A percentile compares a stretch with the other conserved stretches of the same genome.
Conservation (phyloP, 805 yeast genomes). For the Saccharomyces cerevisiae region DNA sequence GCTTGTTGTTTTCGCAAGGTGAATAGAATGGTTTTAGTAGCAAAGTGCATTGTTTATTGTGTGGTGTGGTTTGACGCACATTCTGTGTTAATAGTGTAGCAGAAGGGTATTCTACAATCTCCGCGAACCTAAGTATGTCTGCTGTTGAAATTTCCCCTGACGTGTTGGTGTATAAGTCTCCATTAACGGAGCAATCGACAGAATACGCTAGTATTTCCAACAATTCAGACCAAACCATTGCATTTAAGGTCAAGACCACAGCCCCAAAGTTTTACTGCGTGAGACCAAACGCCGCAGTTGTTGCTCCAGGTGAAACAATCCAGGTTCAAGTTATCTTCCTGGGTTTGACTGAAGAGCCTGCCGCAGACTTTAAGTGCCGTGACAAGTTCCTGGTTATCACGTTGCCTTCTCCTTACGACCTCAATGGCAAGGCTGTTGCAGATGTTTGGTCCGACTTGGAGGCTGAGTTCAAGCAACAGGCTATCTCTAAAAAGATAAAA, state of each 20-base stretch:
- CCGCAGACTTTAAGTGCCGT: constrained; percentile 66
- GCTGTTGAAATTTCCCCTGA: neutral
- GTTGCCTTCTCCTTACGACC: constrained; percentile 59
- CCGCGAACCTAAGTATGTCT: neutral
- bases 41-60: neutral
- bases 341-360: constrained; percentile 71
- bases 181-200: constrained; percentile 65
- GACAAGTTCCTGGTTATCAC: constrained; percentile 90
- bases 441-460: constrained; percentile 73
- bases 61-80: neutral
- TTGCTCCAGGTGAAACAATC: constrained; percentile 64
- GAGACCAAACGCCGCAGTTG: constrained; percentile 83
- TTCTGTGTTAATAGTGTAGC: neutral
- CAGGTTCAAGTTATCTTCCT: constrained; percentile 79
- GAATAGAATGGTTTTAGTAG: neutral
- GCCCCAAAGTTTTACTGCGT: constrained; percentile 95
- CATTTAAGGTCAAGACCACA: constrained; percentile 95
- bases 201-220: constrained; percentile 45
- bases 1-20: neutral
- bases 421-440: constrained; percentile 51
- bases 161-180: constrained; percentile 39
- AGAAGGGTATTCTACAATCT: neutral
- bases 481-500: constrained; percentile 57
- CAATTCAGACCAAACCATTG: constrained; percentile 53
- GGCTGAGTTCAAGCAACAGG: constrained; percentile 43